Conservation (phyloP, 2,329 filamentous ascomycete species). For the Colletotrichum horii region DNA sequence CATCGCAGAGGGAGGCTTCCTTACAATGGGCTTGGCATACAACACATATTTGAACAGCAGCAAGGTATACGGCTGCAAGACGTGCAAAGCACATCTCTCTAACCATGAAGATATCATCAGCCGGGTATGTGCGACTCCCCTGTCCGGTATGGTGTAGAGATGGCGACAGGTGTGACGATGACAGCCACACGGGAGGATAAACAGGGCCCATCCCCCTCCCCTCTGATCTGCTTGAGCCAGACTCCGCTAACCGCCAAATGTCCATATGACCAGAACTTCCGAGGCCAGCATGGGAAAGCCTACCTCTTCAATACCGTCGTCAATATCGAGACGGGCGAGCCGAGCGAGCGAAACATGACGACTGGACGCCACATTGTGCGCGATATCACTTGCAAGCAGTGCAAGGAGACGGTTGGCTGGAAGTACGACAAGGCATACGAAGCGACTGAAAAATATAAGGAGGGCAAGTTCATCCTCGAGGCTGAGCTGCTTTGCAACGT, state of each 20-base stretch:
- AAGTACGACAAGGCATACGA: constrained; percentile 99
- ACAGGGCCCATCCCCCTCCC: not conserved
- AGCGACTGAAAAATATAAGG: constrained; percentile 93
- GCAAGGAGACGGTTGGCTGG: constrained; percentile 93
- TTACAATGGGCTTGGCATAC: constrained; percentile 85
- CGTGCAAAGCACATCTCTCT: constrained; percentile 93
- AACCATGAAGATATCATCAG: constrained; percentile 97
- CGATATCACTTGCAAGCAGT: constrained; percentile 90
- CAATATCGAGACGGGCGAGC: constrained; percentile 82
- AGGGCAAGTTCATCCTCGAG: constrained; percentile 97
- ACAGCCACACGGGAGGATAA: not conserved
- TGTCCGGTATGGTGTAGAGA: not conserved
- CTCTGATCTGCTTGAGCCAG: not conserved
- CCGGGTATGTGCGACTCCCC: constrained; percentile 64
- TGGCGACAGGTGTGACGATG: not conserved
- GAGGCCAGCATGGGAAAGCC: constrained; percentile 96
- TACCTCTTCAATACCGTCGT: constrained; percentile 96
- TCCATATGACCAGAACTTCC: constrained; percentile 81
- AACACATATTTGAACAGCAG: constrained; percentile 87
- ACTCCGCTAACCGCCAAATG: not conserved
- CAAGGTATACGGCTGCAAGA: constrained; percentile 92
- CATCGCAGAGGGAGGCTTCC: not conserved
- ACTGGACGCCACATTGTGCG: constrained; percentile 93
- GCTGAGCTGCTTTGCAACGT: constrained; percentile 87
- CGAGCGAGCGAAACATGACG: constrained; percentile 97